Evolutionary conservation across 1,284 basidiomycete species (phyloP).

Genomic region (Leccinum griseonigrum): DNA sequence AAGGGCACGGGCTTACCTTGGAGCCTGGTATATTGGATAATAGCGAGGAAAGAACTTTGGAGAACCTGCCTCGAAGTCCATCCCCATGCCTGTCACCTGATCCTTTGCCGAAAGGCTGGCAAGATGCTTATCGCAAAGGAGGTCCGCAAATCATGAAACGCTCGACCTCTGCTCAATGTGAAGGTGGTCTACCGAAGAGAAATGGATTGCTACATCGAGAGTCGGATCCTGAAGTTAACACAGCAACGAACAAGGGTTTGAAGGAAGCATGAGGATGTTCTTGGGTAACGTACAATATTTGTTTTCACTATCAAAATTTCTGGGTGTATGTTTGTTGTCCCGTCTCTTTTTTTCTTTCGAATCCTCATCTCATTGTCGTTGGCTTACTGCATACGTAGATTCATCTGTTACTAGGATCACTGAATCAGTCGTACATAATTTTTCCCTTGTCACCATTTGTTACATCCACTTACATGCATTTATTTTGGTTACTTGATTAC

Average conservation of each 20-base stretch:
- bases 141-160: slow-evolving; percentile 27
- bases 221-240: slow-evolving; percentile 31
- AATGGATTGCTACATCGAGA: slow-evolving; percentile 33
- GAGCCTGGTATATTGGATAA: slow-evolving; percentile 5
- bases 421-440: slow-evolving; percentile 5
- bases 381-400: slow-evolving; percentile 13
- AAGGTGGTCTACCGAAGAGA: slow-evolving; percentile 28
- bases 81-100: slow-evolving; percentile 15
- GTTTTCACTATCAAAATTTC: slow-evolving; percentile 6
- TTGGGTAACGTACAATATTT: slow-evolving; percentile 17
- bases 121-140: slow-evolving; percentile 14
- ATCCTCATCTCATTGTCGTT: slow-evolving; percentile 5
- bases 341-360: slow-evolving; percentile 4
- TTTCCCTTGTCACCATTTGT: slow-evolving; percentile 11
- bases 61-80: slow-evolving; percentile 7
- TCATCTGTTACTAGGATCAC: slow-evolving; percentile 12
- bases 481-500: slow-evolving; percentile 9
- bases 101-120: slow-evolving; percentile 8
- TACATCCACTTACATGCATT: slow-evolving; percentile 24
- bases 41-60: slow-evolving; percentile 6
- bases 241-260: slow-evolving; percentile 33
- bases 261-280: slow-evolving; percentile 47
- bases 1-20: slow-evolving; percentile 14
- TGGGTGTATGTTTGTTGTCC: slow-evolving; percentile 6
- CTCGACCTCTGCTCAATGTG: slow-evolving; percentile 28